Base-by-base conservation (phyloP, 768 basidiomycete genomes). In the Auriscalpium orientale region DNA sequence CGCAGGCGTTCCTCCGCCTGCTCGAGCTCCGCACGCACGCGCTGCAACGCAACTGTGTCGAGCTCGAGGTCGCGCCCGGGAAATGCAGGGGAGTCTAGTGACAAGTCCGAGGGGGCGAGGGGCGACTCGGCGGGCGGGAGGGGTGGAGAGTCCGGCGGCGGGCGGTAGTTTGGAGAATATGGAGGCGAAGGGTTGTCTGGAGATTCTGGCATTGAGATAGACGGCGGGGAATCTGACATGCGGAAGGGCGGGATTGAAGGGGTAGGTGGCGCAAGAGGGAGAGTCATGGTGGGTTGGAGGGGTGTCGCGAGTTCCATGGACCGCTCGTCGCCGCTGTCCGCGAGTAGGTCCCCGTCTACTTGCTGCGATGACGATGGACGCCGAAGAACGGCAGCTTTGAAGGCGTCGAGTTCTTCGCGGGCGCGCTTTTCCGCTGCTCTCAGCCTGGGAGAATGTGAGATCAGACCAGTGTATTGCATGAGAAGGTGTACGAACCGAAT, bases 241-340 rank as follows among this genome's bases (percentile, higher is more conserved):
- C 40, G 51, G n/a, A 20, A 34, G 37, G 37, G 13, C 16, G 16
- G 37, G 51, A n/a, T 40, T 56, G 58, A 1, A 54, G 36, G 12
- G 57, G 48, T 6, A 28, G 28, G 28, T 28, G 28, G 28, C 28
- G 28, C 28, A 28, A 28, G 28, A 28, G 28, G 28, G 28, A 28
- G 28, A 28, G 28, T 28, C 28, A 5, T 28, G 28, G 58, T 55
- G 18, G 61, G 61, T 33, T 60, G 61, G 20, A 62, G 47, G 5
- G 61, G 61, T 13, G 61, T 60, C 21, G 61, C 61, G 45, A 62
- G 61, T 16, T 60, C 61, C 61, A 62, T 62, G 15, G 59, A 45
- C 38, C 53, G 53, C 13, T 60, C 56, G 11, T 60, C 54, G 20
- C 28, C 52, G 47, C 13, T 48, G 15, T 48, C 5, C 28, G 12